Evolutionary conservation across 2,329 filamentous ascomycete genomes (phyloP).

Genomic region (Nothomitra cinnamomea): DNA sequence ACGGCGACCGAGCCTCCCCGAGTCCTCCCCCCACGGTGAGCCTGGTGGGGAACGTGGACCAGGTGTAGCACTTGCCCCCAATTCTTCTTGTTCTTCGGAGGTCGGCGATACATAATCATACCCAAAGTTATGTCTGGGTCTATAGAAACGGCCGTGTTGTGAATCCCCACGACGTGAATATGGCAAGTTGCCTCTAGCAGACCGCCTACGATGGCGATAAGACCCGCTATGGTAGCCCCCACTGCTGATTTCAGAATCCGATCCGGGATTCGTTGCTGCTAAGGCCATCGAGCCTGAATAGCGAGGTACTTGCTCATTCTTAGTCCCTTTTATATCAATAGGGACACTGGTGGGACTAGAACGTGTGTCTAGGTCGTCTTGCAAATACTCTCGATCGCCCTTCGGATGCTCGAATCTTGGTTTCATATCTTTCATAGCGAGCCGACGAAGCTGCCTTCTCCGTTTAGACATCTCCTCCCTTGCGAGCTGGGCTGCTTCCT

Average conservation of each 20-base stretch:
- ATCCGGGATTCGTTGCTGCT: background rate
- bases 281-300: background rate
- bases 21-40: background rate
- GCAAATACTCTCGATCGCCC: background rate
- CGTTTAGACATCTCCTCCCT: slow-evolving; percentile 1
- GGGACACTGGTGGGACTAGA: background rate
- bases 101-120: slow-evolving; percentile 1
- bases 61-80: background rate
- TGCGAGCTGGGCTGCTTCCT: background rate
- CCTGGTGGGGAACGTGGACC: background rate
- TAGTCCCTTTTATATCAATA: background rate
- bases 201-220: background rate
- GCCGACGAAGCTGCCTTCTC: background rate
- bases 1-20: background rate
- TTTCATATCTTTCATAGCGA: background rate
- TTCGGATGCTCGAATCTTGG: background rate
- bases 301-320: background rate
- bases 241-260: background rate
- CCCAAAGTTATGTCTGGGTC: background rate
- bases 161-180: background rate
- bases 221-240: background rate
- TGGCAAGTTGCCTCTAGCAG: background rate
- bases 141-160: background rate
- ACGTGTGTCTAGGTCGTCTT: background rate
- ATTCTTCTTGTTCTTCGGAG: background rate